phyloP scores from a whole-genome alignment of 1,284 basidiomycete genomes.

The Stygiomarasmius scandens region DNA sequence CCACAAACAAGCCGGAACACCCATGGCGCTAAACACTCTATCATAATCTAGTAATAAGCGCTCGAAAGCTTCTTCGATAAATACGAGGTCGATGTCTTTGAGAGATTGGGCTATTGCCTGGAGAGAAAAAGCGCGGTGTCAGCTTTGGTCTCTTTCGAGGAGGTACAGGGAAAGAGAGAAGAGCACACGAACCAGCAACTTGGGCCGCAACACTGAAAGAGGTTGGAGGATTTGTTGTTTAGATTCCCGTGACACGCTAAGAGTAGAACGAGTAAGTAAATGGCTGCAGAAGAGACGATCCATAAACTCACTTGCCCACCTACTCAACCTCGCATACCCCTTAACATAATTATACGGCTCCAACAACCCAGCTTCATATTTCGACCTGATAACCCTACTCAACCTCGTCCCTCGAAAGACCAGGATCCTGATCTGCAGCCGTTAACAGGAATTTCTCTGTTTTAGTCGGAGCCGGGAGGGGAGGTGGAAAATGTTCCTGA shows the following conservation, averaged over 20 bases:
- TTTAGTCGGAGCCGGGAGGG: slow-evolving; percentile 12
- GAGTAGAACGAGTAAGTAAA: not conserved
- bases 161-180: not conserved
- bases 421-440: slow-evolving; percentile 93
- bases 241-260: slow-evolving; percentile 80
- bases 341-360: slow-evolving; percentile 98
- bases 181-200: slow-evolving; percentile 65
- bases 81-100: slow-evolving; percentile 78
- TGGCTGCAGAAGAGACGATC: not conserved
- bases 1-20: slow-evolving; percentile 97
- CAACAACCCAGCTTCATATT: slow-evolving; percentile 94
- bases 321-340: slow-evolving; percentile 85
- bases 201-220: slow-evolving; percentile 90
- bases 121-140: not conserved
- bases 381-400: slow-evolving; percentile 91
- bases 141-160: too few species aligned
- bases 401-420: slow-evolving; percentile 86
- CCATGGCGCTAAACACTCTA: slow-evolving; percentile 93
- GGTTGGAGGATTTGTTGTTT: slow-evolving; percentile 92
- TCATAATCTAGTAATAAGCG: slow-evolving; percentile 95
- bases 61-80: slow-evolving; percentile 97
- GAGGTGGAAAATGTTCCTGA: not conserved
- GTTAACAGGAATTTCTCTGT: slow-evolving; percentile 87
- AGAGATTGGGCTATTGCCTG: slow-evolving; percentile 81
- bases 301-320: slow-evolving; percentile 68